Evolutionary conservation across 2,329 filamentous ascomycete species (phyloP), one percentile per base, ranked within the genome.

Genomic region (Trichoderma gracile): DNA sequence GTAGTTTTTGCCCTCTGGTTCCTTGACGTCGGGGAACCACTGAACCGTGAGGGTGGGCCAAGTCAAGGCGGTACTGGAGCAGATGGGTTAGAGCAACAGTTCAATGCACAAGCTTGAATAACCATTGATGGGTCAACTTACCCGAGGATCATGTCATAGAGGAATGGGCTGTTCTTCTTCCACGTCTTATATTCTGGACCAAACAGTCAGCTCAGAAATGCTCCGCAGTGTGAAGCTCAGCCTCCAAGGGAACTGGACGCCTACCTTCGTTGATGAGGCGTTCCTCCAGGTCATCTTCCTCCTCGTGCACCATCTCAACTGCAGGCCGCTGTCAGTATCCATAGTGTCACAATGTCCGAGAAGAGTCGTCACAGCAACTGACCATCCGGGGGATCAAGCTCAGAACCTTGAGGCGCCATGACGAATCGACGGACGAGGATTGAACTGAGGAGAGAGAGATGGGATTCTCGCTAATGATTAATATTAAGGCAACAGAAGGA

Each of bases 141-240:
- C 88, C 88, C 93, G 68, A 98, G 84, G 69, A 99, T 95, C 87
- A 97, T 92, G 77, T 99, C 95, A 78, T 99, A 99, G 71, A 99
- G 89, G 75, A 98, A 98, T 3, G 95, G 93, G 69, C 91, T 92
- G 79, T 99, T 99, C 83, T 99, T 99, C 84, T 99, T 99, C 95
- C 95, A 99, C 69, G 94, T 97, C 78, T 99, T 99, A 86, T 99
- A 99, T 77, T 99, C 95, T 93, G 71, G 46, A 40, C 19, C 40
- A 6, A 47, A 52, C n/a, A n/a, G 33, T 27, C 19, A 46, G 33
- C 47, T 71, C 17, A 66, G 61, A 46, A 3, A 2, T 42, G 25
- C 52, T 19, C 40, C 21, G n/a, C 46, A 15, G 12, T 33, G 43
- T 7, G 27, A 21, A 43, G 40, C 15, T 21, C 55, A 17, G 50